A percentile compares a stretch with the other conserved stretches of the same genome.
phyloP scores from a whole-genome alignment of 306 rosid genomes.

The Inga oerstediana region DNA sequence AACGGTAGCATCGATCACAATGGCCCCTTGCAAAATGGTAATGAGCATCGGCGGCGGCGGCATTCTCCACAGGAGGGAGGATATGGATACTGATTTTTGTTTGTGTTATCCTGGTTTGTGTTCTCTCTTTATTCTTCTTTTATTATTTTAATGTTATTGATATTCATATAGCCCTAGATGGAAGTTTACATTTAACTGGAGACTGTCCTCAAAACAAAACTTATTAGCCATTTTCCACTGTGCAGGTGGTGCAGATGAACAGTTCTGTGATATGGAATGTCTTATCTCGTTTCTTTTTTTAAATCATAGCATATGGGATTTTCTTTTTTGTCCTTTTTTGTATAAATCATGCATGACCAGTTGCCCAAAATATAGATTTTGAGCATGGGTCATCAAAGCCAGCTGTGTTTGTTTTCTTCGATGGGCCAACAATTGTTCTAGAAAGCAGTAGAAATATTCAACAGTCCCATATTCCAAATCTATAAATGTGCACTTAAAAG shows the following conservation, averaged over 20 bases:
- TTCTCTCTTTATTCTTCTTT: constrained; percentile 18
- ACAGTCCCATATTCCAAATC: not conserved
- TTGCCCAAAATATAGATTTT: constrained; percentile 4
- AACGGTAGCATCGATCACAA: not conserved
- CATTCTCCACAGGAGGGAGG: constrained; percentile 29
- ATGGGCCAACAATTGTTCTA: not conserved
- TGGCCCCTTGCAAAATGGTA: constrained; percentile 35
- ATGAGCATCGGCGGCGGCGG: constrained; percentile 42
- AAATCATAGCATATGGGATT: not conserved
- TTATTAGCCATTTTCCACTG: constrained; percentile 80
- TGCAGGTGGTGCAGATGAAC: constrained; percentile 97
- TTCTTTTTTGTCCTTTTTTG: not conserved
- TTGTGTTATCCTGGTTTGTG: constrained; percentile 48
- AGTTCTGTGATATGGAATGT: constrained; percentile 64
- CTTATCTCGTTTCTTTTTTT: constrained; percentile 24
- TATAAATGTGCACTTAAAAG: not conserved
- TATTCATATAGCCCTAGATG: constrained; percentile 27
- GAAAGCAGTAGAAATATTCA: not conserved
- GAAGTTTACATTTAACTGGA: constrained; percentile 13
- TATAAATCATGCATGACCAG: not conserved
- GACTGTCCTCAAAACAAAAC: constrained; percentile 49
- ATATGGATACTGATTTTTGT: constrained; percentile 47
- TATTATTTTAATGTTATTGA: not conserved
- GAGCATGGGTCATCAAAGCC: not conserved
- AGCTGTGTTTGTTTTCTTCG: not conserved